A percentile compares a stretch with the other conserved stretches of the same genome.
These are phyloP conservation scores for Nicotiana otophora DNA, from an alignment of 257 asterid genomes.

Conservation along the genomic window DNA sequence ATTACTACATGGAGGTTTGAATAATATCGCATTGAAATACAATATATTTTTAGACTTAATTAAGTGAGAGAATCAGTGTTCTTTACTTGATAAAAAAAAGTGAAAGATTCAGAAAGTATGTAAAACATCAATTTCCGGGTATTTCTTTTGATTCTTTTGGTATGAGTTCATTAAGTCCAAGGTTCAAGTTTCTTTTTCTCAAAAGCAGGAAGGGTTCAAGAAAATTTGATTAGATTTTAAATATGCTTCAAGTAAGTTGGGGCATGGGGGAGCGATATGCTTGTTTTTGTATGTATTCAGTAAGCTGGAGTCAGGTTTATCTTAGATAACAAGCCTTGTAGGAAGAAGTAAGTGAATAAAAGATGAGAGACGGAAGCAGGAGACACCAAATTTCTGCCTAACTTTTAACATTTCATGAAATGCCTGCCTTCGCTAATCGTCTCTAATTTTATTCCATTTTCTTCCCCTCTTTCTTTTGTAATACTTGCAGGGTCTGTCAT, in stretches of 20 bases:
- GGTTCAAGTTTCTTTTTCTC: neutral
- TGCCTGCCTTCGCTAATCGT: neutral
- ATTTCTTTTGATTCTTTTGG: neutral
- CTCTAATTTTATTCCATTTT: neutral
- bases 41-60: neutral
- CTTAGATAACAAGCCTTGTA: neutral
- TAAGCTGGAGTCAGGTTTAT: neutral
- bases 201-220: neutral
- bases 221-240: neutral
- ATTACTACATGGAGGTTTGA: neutral
- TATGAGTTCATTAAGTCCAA: neutral
- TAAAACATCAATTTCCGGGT: neutral
- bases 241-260: neutral
- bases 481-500: constrained; percentile 59
- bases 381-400: neutral
- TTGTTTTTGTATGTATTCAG: neutral
- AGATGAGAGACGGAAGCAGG: neutral
- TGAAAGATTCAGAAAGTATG: neutral
- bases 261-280: neutral
- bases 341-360: neutral
- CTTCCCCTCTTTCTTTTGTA: neutral
- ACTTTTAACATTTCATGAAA: neutral
- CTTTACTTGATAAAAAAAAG: neutral
- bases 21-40: neutral
- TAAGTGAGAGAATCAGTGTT: neutral